phyloP scores from a whole-genome alignment of 305 asterid species.

The Striga hermonthica region DNA sequence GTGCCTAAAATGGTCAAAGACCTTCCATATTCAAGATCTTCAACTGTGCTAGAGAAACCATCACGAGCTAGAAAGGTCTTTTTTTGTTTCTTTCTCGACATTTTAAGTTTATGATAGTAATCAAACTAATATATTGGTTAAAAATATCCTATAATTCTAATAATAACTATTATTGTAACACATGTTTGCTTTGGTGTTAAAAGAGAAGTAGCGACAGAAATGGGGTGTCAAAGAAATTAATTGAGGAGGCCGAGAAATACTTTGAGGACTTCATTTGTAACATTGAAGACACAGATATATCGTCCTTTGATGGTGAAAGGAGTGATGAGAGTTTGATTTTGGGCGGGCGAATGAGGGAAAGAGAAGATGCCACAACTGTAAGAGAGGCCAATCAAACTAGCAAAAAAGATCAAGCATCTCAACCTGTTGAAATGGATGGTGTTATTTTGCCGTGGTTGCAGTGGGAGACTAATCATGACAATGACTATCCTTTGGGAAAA shows the following conservation, averaged over 20 bases:
- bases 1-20: conserved; percentile 43
- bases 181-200: conserved; percentile 30
- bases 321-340: conserved; percentile 77
- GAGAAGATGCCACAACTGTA: conserved; percentile 32
- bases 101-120: background rate
- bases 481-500: conserved; percentile 38
- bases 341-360: conserved; percentile 51
- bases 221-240: conserved; percentile 51
- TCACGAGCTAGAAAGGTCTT: conserved; percentile 58
- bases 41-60: conserved; percentile 45
- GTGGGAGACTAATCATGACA: conserved; percentile 81
- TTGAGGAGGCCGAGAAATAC: conserved; percentile 79
- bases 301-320: conserved; percentile 94
- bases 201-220: conserved; percentile 74
- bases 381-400: conserved; percentile 37
- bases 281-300: conserved; percentile 83
- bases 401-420: conserved; percentile 44
- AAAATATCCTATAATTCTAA: background rate
- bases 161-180: background rate
- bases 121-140: background rate
- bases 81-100: conserved; percentile 1
- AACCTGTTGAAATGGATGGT: conserved; percentile 71
- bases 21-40: conserved; percentile 44
- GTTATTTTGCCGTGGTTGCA: conserved; percentile 89
- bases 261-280: conserved; percentile 78